phyloP scores from a whole-genome alignment of 2,329 filamentous ascomycete genomes.

The Endothia cerciana region DNA sequence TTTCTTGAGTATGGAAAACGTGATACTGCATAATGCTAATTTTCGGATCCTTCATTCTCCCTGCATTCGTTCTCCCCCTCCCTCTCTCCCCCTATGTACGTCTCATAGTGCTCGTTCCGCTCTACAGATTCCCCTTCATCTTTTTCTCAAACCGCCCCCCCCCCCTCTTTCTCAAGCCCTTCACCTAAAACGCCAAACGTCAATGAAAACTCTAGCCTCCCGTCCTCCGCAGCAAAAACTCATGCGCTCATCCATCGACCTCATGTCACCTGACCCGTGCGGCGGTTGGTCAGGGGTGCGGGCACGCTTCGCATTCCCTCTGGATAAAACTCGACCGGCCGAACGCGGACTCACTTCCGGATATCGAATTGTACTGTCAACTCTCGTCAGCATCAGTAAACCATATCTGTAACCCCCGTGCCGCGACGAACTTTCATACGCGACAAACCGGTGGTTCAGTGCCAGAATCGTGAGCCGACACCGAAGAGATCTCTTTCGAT shows the following conservation, averaged over 20 bases:
- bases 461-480: not conserved
- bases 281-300: not conserved
- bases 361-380: not conserved
- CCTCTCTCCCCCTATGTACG: not conserved
- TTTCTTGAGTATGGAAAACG: not conserved
- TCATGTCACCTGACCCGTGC: not conserved
- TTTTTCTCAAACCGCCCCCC: too few relatives aligned
- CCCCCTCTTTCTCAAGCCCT: not conserved
- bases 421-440: not conserved
- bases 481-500: not conserved
- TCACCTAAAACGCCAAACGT: not conserved
- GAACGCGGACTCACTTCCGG: not conserved
- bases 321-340: not conserved
- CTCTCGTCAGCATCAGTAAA: not conserved
- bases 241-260: not conserved
- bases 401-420: not conserved
- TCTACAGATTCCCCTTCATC: too few relatives aligned
- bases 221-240: not conserved
- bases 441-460: not conserved
- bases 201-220: not conserved
- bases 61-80: not conserved
- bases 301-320: not conserved
- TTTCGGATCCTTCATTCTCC: not conserved
- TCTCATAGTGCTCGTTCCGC: too few relatives aligned
- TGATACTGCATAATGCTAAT: conserved; percentile 25